phyloP scores from a whole-genome alignment of 2,329 filamentous ascomycete genomes.

The Zymoseptoria tritici region DNA sequence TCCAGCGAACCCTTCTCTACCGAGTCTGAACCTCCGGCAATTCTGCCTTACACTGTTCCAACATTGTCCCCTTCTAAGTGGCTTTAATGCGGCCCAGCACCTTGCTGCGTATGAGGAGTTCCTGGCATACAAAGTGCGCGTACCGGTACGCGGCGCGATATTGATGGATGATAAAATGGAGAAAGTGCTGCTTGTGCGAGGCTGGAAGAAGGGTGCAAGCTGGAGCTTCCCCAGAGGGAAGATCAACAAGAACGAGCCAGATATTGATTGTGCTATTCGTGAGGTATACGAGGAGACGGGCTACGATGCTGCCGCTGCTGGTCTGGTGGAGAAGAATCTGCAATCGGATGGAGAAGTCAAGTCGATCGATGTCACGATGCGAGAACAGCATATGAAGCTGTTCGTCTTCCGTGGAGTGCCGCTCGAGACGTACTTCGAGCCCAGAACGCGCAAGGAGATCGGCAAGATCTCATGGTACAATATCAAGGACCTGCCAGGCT shows the following conservation, averaged over 20 bases:
- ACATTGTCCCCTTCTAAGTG: slow-evolving; percentile 81
- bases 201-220: slow-evolving; percentile 92
- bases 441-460: slow-evolving; percentile 91
- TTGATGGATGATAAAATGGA: slow-evolving; percentile 93
- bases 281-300: slow-evolving; percentile 97
- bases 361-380: slow-evolving; percentile 80
- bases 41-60: slow-evolving; percentile 90
- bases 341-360: slow-evolving; percentile 54
- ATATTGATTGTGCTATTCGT: slow-evolving; percentile 85
- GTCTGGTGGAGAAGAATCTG: slow-evolving; percentile 61
- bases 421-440: slow-evolving; percentile 79
- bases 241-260: slow-evolving; percentile 94
- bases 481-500: slow-evolving; percentile 76
- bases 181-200: slow-evolving; percentile 84
- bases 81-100: slow-evolving; percentile 70
- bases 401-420: slow-evolving; percentile 88
- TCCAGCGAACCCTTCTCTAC: slow-evolving; percentile 65
- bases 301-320: slow-evolving; percentile 69
- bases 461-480: slow-evolving; percentile 96
- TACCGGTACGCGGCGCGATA: slow-evolving; percentile 90
- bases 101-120: slow-evolving; percentile 85
- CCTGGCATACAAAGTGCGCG: slow-evolving; percentile 84
- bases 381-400: slow-evolving; percentile 84
- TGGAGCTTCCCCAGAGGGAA: slow-evolving; percentile 98
- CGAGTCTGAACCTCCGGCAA: slow-evolving; percentile 72